Base-by-base conservation (phyloP, 768 basidiomycete species). In the Suillus plorans region DNA sequence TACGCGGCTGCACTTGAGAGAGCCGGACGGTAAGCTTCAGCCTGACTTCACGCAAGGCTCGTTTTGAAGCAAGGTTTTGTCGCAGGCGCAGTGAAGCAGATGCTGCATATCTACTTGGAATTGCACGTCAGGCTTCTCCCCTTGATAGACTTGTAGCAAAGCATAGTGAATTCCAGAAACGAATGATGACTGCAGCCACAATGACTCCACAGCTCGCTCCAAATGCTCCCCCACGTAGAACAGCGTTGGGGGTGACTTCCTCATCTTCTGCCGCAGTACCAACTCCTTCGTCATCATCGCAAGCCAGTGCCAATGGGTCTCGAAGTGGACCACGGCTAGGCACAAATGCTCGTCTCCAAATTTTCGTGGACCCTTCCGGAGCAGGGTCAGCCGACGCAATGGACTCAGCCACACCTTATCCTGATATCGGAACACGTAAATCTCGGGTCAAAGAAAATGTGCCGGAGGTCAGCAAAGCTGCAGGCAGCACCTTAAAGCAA, bases 81-180 rank as follows among this genome's bases (percentile, higher is more conserved):
- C 56, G 69, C 70, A 97, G 96, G 66, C 89, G 89, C 63, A 85
- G 85, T 64, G 91, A 95, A 65, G 95, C 97, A n/a, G 96, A 99
- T 70, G 88, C 89, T 47, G 86, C 89, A 7, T 97, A 95, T 75
- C 77, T 84, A n/a, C 82, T 99, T 4, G 97, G 95, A 1, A 91
- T 98, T 59, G 90, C 91, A 37, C 82, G 97, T 55, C 86, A 86
- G 63, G 96, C 94, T 0, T 75, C 82, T 12, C 95, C 96, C 0
- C 78, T 94, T 20, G 94, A 94, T 45, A 89, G 89, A 58, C 82
- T 99, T 4, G 86, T 91, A 74, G 82, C 79, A 60, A 85, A 90
- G 68, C 89, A 96, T 72, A 78, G 85, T 61, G 94, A 96, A 50
- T 99, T 98, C 77, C 93, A 95, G 74, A 95, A 85, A 80, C 90